Evolutionary conservation across 257 asterid genomes (phyloP).

Genomic region (Ehretia macrophylla): DNA sequence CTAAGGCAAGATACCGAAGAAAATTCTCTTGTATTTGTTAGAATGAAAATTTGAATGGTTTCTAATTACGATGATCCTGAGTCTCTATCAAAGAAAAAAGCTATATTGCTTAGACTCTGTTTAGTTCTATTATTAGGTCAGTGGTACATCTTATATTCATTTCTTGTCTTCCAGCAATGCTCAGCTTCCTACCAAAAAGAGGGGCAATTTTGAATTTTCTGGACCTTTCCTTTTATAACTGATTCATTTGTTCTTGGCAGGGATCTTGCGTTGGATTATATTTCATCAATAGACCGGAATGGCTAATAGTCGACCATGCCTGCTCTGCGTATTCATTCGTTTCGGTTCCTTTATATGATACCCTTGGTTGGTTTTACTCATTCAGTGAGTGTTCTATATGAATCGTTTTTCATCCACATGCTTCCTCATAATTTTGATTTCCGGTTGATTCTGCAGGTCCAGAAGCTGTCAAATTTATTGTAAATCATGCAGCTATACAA

Average conservation of each 20-base stretch:
- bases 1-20: constrained; percentile 21
- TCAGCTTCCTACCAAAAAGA: background rate
- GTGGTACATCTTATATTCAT: too few relatives aligned
- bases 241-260: constrained; percentile 24
- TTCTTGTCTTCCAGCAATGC: too few relatives aligned
- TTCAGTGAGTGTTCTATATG: background rate
- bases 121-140: too few relatives aligned
- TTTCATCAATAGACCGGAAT: constrained; percentile 66
- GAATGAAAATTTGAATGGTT: background rate
- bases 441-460: constrained; percentile 48
- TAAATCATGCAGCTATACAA: constrained; percentile 55
- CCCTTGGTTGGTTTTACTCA: constrained; percentile 45
- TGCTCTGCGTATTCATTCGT: constrained; percentile 62
- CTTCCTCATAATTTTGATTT: constrained; percentile 10
- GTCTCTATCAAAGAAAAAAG: background rate
- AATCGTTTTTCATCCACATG: background rate
- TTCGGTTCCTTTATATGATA: constrained; percentile 70
- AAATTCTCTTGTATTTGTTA: background rate
- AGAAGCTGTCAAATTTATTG: constrained; percentile 62
- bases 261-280: constrained; percentile 63
- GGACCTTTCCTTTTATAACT: constrained; percentile 7
- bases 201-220: background rate
- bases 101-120: background rate
- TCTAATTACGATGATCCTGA: background rate
- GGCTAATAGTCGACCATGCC: constrained; percentile 72